Evolutionary conservation across 1,284 basidiomycete species (phyloP), one percentile per base, ranked within the genome.

Genomic region (Pseudozyma sp.): DNA sequence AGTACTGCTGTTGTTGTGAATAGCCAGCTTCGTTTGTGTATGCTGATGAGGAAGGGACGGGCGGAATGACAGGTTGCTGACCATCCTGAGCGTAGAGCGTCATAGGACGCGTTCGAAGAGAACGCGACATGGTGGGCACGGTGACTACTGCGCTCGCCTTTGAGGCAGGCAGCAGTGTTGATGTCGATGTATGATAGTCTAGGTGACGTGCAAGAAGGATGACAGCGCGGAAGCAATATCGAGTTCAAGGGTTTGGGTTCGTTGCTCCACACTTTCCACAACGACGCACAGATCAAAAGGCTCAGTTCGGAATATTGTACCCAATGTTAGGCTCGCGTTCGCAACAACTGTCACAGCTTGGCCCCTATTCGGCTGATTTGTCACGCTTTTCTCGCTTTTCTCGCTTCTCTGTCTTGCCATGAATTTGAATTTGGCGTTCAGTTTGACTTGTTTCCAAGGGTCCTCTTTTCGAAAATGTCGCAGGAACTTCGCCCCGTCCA

Each of bases 31-130:
- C 21, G 42, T 52, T 43, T 18, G 59, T 18, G 18, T 68, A 64
- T 39, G 66, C 48, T 35, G 61, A 42, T 36, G 58, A 47, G 31
- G 42, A 50, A 19, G 62, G 49, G 1, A 68, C 58, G n/a, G 59
- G 60, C 25, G 62, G 64, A 38, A 65, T 61, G 53, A 52, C 45
- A 35, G 62, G 61, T 14, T 59, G 59, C 34, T 60, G 72, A 2
- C 52, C 70, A 34, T 77, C 78, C 53, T 77, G 64, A 11, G 59
- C 70, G 42, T 84, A 84, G 9, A 84, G 79, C 70, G 83, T 84
- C 76, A 80, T 70, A 8, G 82, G 83, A 52, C 83, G 80, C 64
- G 80, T 75, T 6, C 83, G 78, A 14, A 83, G 69, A 14, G 83
- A 84, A 31, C 79, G 59, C 31, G 82, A 83, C 83, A 83, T 84